Conservation (phyloP, 2,329 filamentous ascomycete species). For the Stachybotrys chlorohalonatus region DNA sequence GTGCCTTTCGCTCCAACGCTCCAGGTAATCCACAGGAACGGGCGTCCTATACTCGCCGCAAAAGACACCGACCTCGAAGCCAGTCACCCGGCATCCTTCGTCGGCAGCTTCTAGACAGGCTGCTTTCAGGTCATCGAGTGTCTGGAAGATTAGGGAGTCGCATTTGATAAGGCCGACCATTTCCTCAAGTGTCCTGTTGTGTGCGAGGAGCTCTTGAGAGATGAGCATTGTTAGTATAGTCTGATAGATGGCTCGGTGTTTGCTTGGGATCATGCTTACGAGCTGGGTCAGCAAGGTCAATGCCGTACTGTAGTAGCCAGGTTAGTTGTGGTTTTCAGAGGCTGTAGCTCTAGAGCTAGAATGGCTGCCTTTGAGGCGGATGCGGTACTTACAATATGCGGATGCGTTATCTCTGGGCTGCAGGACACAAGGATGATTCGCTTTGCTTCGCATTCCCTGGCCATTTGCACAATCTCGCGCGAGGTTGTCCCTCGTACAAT, state of each 20-base stretch:
- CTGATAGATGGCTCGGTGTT: background rate
- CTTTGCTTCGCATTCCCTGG: slow-evolving; percentile 70
- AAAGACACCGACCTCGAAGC: slow-evolving; percentile 90
- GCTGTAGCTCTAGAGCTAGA: background rate
- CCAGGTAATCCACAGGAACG: slow-evolving; percentile 72
- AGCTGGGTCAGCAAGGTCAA: slow-evolving; percentile 34
- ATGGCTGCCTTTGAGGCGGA: background rate
- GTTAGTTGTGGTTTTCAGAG: slow-evolving; percentile 1
- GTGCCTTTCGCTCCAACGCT: slow-evolving; percentile 63
- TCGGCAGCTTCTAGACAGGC: slow-evolving; percentile 67
- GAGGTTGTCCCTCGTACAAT: slow-evolving; percentile 62
- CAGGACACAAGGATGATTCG: slow-evolving; percentile 80
- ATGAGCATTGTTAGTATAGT: background rate
- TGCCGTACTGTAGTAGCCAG: slow-evolving; percentile 27
- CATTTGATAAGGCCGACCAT: slow-evolving; percentile 32
- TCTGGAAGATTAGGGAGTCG: slow-evolving; percentile 47
- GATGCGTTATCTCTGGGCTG: slow-evolving; percentile 72
- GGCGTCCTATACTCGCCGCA: slow-evolving; percentile 78
- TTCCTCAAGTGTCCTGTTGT: slow-evolving; percentile 27
- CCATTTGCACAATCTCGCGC: slow-evolving; percentile 47
- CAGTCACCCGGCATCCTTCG: slow-evolving; percentile 34
- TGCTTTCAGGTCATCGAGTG: slow-evolving; percentile 66
- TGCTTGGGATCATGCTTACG: slow-evolving; percentile 10
- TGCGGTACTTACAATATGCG: slow-evolving; percentile 64
- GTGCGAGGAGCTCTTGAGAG: slow-evolving; percentile 29